A percentile compares a stretch with the other conserved stretches of the same genome.
Evolutionary conservation across 345 rosid species (phyloP).

Genomic region (Corchorus olitorius): DNA sequence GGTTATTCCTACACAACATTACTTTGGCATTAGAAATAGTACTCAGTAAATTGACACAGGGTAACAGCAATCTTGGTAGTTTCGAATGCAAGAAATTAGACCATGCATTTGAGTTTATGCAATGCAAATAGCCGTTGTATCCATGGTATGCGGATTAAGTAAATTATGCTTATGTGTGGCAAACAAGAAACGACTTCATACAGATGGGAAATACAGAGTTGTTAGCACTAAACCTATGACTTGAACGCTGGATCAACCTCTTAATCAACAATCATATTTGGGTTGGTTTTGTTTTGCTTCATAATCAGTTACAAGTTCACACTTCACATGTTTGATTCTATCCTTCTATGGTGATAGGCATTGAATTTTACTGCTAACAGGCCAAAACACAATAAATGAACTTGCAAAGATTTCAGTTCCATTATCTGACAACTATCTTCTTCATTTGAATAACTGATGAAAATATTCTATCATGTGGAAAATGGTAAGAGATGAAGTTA

Average conservation of each 20-base stretch:
- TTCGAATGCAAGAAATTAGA: too few species aligned
- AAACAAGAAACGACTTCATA: too few species aligned
- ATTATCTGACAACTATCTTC: neutral
- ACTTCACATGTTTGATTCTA: too few species aligned
- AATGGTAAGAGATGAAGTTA: neutral
- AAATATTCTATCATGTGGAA: neutral
- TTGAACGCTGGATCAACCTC: constrained; percentile 98
- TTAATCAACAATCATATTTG: constrained; percentile 27
- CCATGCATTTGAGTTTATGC: too few species aligned
- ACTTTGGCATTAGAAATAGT: neutral
- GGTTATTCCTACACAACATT: neutral
- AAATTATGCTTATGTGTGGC: too few species aligned
- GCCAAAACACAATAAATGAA: neutral
- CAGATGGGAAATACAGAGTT: constrained; percentile 88
- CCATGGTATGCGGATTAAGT: too few species aligned
- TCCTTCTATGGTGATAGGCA: neutral
- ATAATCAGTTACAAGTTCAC: too few species aligned
- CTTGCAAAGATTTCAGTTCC: neutral
- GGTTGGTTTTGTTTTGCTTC: neutral
- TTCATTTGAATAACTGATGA: too few species aligned
- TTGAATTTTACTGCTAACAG: too few species aligned
- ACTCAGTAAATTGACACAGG: too few species aligned
- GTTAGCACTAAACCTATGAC: constrained; percentile 97
- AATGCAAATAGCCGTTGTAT: too few species aligned
- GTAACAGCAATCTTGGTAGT: too few species aligned